Percentiles rank a stretch among this genome's conserved stretches.
Evolutionary conservation across 371 early-diverging fungal genomes (phyloP).

Genomic region (Mucor saturninus): DNA sequence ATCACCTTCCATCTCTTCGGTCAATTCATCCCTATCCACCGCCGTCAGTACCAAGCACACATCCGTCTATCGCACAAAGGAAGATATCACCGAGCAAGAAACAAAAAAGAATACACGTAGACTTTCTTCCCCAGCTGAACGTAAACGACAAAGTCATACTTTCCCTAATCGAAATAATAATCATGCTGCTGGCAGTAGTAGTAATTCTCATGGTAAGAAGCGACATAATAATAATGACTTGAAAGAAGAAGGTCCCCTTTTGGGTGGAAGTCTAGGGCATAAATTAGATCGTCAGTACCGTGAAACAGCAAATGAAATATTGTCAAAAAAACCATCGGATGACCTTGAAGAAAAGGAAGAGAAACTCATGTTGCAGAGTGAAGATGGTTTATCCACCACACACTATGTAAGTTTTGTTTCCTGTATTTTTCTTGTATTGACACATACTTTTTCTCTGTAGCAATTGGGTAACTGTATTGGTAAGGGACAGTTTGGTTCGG

Average conservation of each 20-base stretch:
- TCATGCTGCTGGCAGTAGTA: not conserved
- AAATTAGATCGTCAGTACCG: constrained; percentile 37
- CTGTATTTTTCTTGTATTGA: not conserved
- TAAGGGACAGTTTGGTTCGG: constrained; percentile 90
- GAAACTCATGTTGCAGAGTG: constrained; percentile 30
- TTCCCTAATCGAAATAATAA: constrained; percentile 29
- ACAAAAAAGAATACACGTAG: constrained; percentile 9
- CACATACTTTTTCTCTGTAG: constrained; percentile 3
- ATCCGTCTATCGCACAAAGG: constrained; percentile 14
- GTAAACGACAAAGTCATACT: constrained; percentile 27
- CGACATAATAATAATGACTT: constrained; percentile 8
- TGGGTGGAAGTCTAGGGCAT: constrained; percentile 36
- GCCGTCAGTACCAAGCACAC: constrained; percentile 21
- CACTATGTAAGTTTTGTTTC: constrained; percentile 50
- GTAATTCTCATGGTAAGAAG: not conserved
- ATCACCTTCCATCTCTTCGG: constrained; percentile 22
- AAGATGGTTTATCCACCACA: constrained; percentile 53
- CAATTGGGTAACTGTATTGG: constrained; percentile 93
- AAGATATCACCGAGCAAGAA: not conserved
- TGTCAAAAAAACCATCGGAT: constrained; percentile 12
- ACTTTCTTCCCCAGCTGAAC: constrained; percentile 19
- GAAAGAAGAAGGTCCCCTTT: constrained; percentile 8
- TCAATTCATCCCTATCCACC: constrained; percentile 27
- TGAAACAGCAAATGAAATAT: constrained; percentile 25
- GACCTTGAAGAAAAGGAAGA: constrained; percentile 56